Conservation (phyloP, 768 basidiomycete genomes). For the Tubosaeta brunneosetosa region DNA sequence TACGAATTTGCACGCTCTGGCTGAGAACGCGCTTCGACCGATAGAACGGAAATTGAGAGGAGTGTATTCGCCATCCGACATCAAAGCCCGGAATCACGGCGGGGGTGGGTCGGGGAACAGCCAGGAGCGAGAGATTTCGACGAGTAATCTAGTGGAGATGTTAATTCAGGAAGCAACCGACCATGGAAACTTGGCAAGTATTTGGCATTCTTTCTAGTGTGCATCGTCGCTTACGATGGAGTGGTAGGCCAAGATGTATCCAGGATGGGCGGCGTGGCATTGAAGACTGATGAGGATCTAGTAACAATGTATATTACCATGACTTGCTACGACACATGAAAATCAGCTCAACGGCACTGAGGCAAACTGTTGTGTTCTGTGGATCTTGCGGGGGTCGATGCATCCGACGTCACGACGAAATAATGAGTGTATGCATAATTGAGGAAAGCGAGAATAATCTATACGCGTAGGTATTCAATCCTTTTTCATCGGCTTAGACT, state of each 20-base stretch:
- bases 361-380: not conserved
- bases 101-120: slow-evolving; percentile 19
- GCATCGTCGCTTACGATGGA: slow-evolving; percentile 9
- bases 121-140: slow-evolving; percentile 50
- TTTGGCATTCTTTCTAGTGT: not conserved
- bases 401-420: slow-evolving; percentile 3
- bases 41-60: slow-evolving; percentile 85
- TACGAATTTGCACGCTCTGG: slow-evolving; percentile 59
- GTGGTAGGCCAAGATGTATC: slow-evolving; percentile 82
- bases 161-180: slow-evolving; percentile 88
- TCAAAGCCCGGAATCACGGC: slow-evolving; percentile 36
- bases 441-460: slow-evolving; percentile 10
- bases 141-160: slow-evolving; percentile 85
- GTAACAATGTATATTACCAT: not conserved
- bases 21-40: slow-evolving; percentile 69
- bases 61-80: slow-evolving; percentile 48
- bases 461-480: slow-evolving; percentile 16
- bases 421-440: slow-evolving; percentile 12
- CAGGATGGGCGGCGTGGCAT: slow-evolving; percentile 85
- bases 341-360: not conserved
- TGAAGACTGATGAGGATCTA: slow-evolving; percentile 25
- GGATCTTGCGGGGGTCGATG: not conserved
- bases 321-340: not conserved
- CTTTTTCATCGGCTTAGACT: slow-evolving; percentile 31
- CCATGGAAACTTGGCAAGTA: slow-evolving; percentile 58